Evolutionary conservation across 345 rosid species (phyloP), one percentile per base, ranked within the genome.

Genomic region (Alliaria petiolata): DNA sequence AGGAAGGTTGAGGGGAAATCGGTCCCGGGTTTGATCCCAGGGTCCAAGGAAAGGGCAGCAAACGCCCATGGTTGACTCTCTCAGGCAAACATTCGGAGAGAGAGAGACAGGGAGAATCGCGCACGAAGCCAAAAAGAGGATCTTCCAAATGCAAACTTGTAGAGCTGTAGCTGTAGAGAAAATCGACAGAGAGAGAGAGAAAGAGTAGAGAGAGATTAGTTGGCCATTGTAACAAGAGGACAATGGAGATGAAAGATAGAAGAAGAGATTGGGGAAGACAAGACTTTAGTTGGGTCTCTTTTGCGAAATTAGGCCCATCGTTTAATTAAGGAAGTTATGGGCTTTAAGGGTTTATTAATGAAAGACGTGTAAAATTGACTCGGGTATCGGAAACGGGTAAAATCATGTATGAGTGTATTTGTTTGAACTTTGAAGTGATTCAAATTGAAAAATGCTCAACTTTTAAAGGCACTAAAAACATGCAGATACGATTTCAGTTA

Each of bases 1-100:
- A 55, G 96, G 92, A 63, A 84, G 54, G 50, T 44, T 52, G 47
- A 49, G 55, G 75, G 54, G 75, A 80, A 71, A 81, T 61, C 74
- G 77, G 51, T 75, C 81, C 9, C 57, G 67, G 4, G 76, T 57
- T 69, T 81, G 87, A 72, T 79, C 80, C 68, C 42, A 81, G 7
- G 58, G 75, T 34, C 34, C 79, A 66, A 72, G 76, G 46, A 66
- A 69, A 25, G 72, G 78, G 68, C 82, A 73, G 49, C 87, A 79
- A 4, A 80, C 55, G 31, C 79, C 78, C 70, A 70, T 71, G 67
- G 64, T 76, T 68, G 65, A 76, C 65, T 69, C 49, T 57, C 64
- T 68, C 59, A 68, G 51, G 9, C 79, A 28, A 62, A 26, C 79
- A 69, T 75, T 62, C 17, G 19, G 14, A 14, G 14, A 11, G 25